Evolutionary conservation across 2,329 filamentous ascomycete species (phyloP), one percentile per base, ranked within the genome.

Genomic region (Metarhizium sp.): DNA sequence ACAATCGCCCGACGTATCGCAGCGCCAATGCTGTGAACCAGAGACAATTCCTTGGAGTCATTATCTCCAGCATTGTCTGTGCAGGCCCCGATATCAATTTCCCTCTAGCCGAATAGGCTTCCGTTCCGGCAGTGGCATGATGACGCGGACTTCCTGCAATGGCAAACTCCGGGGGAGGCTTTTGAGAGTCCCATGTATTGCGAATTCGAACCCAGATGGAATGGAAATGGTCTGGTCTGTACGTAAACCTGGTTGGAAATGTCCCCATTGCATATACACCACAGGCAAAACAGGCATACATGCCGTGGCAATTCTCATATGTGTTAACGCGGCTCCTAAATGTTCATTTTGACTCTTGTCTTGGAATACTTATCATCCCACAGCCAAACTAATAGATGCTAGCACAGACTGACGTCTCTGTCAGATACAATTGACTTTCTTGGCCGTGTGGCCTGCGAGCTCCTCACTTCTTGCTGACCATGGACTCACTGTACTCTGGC

Each of bases 1-100:
- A 57, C 53, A 53, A 54, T 47, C 52, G 59, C 65, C 61, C 42
- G 57, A 65, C 64, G 60, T 66, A 55, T 46, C 59, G 50, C 63
- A 59, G 45, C 62, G 57, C 62, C 56, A 48, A 48, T 62, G 60
- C 42, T 46, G 64, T 67, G 58, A 55, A 59, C 13, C 45, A 14
- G 20, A 16, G 43, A 46, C 43, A 46, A 13, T 16, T 14, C 42
- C n/a, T 8, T 18, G 42, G 42, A 10, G 16, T 45, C n/a, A 45
- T 45, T 45, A 6, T 8, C 18, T 11, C n/a, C 42, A 16, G 6
- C 18, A 6, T 16, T 13, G 38, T 16, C 16, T 45, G 16, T 20
- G 11, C 45, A 11, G 10, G 14, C 20, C 13, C 10, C 30, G 25
- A 16, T 14, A 6, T 29, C 45, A 29, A 30, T 10, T 45, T 14